These are phyloP conservation scores for Monosporozyma aquatica DNA, from an alignment of 805 yeast species.

Conservation along the genomic window DNA sequence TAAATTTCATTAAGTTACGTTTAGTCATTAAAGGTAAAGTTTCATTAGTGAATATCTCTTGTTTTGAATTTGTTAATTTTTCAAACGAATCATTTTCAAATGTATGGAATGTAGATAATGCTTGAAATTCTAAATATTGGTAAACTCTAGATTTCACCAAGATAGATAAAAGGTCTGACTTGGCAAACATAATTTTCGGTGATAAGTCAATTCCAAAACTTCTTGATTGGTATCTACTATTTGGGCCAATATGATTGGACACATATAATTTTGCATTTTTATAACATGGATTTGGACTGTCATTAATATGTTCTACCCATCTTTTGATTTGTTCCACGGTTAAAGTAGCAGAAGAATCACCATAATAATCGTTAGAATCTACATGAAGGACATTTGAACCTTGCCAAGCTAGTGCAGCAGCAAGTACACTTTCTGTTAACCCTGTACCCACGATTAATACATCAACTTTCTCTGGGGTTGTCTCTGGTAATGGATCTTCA, in stretches of 20 bases:
- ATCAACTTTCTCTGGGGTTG: conserved; percentile 66
- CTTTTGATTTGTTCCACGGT: conserved; percentile 76
- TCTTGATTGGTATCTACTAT: conserved; percentile 40
- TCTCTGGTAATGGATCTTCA: conserved; percentile 58
- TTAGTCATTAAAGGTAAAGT: conserved; percentile 64
- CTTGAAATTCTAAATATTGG: conserved; percentile 85
- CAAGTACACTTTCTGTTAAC: conserved; percentile 73
- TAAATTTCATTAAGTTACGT: conserved; percentile 75
- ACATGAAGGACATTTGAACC: conserved; percentile 93
- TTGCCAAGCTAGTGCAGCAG: conserved; percentile 95
- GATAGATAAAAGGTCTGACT: conserved; percentile 74
- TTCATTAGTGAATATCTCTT: conserved; percentile 89
- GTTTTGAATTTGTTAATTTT: conserved; percentile 76
- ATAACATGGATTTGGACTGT: conserved; percentile 33
- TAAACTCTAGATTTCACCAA: conserved; percentile 80
- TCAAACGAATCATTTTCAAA: conserved; percentile 87
- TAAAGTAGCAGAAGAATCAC: conserved; percentile 79
- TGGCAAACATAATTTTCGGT: conserved; percentile 82
- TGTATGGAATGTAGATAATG: conserved; percentile 83
- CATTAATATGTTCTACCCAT: conserved; percentile 72
- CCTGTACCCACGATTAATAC: conserved; percentile 93
- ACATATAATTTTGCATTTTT: conserved; percentile 73
- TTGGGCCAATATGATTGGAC: conserved; percentile 44
- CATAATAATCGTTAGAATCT: conserved; percentile 77
- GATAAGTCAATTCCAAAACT: conserved; percentile 83